A percentile compares a stretch with the other conserved stretches of the same genome.
Evolutionary conservation across 1,284 basidiomycete species (phyloP).

Genomic region (Meira nashicola): DNA sequence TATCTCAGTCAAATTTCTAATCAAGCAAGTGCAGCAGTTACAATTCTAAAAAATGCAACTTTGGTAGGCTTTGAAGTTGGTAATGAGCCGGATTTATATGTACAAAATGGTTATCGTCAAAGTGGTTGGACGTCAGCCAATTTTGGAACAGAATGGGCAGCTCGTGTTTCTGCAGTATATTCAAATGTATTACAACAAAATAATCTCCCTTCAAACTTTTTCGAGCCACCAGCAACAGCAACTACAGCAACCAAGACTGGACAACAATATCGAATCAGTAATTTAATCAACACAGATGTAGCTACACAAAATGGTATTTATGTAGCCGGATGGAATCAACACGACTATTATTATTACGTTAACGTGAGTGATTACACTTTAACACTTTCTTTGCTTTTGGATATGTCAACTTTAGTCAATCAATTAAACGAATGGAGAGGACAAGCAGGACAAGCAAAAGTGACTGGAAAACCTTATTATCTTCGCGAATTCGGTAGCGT

Average conservation of each 20-base stretch:
- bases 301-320: conserved; percentile 35
- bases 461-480: conserved; percentile 42
- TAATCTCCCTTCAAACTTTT: conserved; percentile 26
- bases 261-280: conserved; percentile 30
- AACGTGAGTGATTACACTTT: conserved; percentile 24
- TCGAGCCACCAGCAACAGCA: conserved; percentile 35
- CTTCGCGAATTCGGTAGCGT: conserved; percentile 40
- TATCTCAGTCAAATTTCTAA: conserved; percentile 20
- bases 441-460: conserved; percentile 24
- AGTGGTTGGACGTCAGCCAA: conserved; percentile 19
- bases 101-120: conserved; percentile 25
- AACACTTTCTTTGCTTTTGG: conserved; percentile 24
- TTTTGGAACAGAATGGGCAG: conserved; percentile 31
- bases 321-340: conserved; percentile 43
- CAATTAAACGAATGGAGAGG: conserved; percentile 35
- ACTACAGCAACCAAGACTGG: conserved; percentile 34
- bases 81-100: conserved; percentile 41
- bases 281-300: conserved; percentile 35
- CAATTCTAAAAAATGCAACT: conserved; percentile 14
- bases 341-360: conserved; percentile 43
- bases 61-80: conserved; percentile 39
- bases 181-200: conserved; percentile 21
- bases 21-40: conserved; percentile 25
- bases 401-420: conserved; percentile 21
- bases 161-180: conserved; percentile 27